Evolutionary conservation across 148 eudicot genomes (phyloP), one percentile per base, ranked within the genome.

Genomic region (Fagopyrum homotropicum): DNA sequence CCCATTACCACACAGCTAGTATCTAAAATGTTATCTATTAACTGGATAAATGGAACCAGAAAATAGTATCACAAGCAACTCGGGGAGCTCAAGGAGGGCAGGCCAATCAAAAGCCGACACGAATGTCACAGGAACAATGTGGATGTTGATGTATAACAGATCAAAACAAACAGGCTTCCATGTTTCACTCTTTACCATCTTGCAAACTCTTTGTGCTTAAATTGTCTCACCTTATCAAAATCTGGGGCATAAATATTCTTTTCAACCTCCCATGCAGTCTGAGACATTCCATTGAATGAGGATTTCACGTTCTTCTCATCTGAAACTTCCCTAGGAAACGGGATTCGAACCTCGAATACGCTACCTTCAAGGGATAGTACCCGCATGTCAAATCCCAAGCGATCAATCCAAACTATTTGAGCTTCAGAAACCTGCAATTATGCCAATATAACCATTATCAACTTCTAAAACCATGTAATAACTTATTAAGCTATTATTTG

Each of bases 181-280:
- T 11, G 45, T 12, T 63, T 63, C 45, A 2, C 40, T 29, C 16
- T 63, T 63, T 35, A 87, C 26, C 73, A 66, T 57, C 73, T 74
- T 75, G 79, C 81, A 72, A 45, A 66, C 26, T 80, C 74, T 66
- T 90, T 82, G 79, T 82, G 89, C 86, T 92, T 95, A 45, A 86
- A 75, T 55, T 89, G 91, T 57, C 82, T 92, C 46, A 92, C 93
- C 81, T 89, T 89, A 71, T 82, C 73, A 74, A 92, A 92, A 55
- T 90, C 88, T 17, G 85, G 85, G n/a, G 77, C 80, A 72, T 86
- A 88, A 75, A 82, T 87, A 75, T 89, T 87, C 88, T 82, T 95
- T 80, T 95, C 98, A 72, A 90, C 96, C 83, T 95, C 97, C 98
- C 98, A 95, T 30, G 98, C 98, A 66, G 85, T 81, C 81, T 95